Percentiles rank a stretch among this genome's conserved stretches.
These are phyloP conservation scores for Boletus pseudopeckii DNA, from an alignment of 768 basidiomycete genomes.

Conservation along the genomic window DNA sequence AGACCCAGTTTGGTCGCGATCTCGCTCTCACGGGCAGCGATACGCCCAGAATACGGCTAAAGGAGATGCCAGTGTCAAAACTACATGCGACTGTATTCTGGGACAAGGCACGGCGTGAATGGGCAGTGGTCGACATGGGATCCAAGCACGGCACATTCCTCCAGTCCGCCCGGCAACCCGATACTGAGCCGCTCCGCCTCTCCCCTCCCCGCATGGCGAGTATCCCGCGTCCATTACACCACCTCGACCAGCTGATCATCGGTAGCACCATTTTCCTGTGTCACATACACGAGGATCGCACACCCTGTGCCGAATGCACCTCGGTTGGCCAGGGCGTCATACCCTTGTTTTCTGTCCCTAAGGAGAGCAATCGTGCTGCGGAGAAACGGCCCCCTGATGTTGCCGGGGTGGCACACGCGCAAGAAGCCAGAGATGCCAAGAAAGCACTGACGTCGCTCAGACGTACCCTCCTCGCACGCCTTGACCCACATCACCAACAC, in stretches of 20 bases:
- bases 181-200: slow-evolving; percentile 43
- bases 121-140: slow-evolving; percentile 82
- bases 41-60: slow-evolving; percentile 66
- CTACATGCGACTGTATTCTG: slow-evolving; percentile 73
- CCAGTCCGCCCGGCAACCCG: slow-evolving; percentile 18
- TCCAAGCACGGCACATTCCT: slow-evolving; percentile 82
- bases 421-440: slow-evolving; percentile 48
- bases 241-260: slow-evolving; percentile 63
- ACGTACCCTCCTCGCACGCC: slow-evolving; percentile 57
- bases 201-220: slow-evolving; percentile 68
- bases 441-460: slow-evolving; percentile 65
- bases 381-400: slow-evolving; percentile 23
- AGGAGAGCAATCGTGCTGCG: slow-evolving; percentile 10
- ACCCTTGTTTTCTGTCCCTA: slow-evolving; percentile 43
- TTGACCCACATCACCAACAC: slow-evolving; percentile 26
- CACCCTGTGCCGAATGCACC: slow-evolving; percentile 64
- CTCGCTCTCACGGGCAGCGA: slow-evolving; percentile 45
- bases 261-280: slow-evolving; percentile 69
- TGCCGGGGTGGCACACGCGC: slow-evolving; percentile 4
- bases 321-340: slow-evolving; percentile 52
- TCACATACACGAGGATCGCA: slow-evolving; percentile 61
- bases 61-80: slow-evolving; percentile 84
- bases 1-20: slow-evolving; percentile 77
- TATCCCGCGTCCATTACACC: slow-evolving; percentile 57
- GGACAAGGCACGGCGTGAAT: slow-evolving; percentile 55